Evolutionary conservation across 805 yeast species (phyloP), one percentile per base, ranked within the genome.

Genomic region (Sugiyamaella valdiviana): DNA sequence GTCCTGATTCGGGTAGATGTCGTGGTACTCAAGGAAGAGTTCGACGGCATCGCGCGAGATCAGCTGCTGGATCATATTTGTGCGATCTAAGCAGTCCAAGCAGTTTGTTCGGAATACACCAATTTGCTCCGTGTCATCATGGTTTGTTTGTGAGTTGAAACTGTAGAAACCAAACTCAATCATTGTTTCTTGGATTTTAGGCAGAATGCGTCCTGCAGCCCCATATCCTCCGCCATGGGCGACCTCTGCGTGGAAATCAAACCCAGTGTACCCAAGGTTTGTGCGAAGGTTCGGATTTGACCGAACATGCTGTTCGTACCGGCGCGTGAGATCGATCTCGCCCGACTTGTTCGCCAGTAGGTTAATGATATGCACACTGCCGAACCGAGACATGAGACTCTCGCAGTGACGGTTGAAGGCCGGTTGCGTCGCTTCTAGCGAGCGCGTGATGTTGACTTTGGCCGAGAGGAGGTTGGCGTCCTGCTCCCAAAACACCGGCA

Each of bases 401-500:
- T 77, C 76, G 59, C 93, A 87, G 65, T 93, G 99, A 45, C 78
- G 76, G 53, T 84, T 82, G 60, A 91, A 91, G 1, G 90, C 79
- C 0, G 96, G 95, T 61, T 87, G 95, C 0, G 98, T 82, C 1
- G 98, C 98, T 56, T 89, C 98, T 39, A 78, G 67, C 1, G 96
- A 85, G 58, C 99, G 75, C 0, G 97, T 89, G 10, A 93, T 75
- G 38, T 83, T 83, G 44, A 91, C 89, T 62, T 90, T 93, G 19
- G 97, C 95, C 53, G 86, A 82, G n/a, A 93, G 78, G 52, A 91
- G 69, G 2, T 95, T 85, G 1, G 95, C 80, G 60, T 90, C 97
- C 66, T 93, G 99, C 64, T 93, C 99, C 99, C 99, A 93, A 60
- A 93, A 93, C 1, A 91, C 75, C 0, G 99, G 99, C 2, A 93